Evolutionary conservation across 164 flowering plant genomes (phyloP), one percentile per base, ranked within the genome.

Genomic region (Chimonanthus salicifolius): DNA sequence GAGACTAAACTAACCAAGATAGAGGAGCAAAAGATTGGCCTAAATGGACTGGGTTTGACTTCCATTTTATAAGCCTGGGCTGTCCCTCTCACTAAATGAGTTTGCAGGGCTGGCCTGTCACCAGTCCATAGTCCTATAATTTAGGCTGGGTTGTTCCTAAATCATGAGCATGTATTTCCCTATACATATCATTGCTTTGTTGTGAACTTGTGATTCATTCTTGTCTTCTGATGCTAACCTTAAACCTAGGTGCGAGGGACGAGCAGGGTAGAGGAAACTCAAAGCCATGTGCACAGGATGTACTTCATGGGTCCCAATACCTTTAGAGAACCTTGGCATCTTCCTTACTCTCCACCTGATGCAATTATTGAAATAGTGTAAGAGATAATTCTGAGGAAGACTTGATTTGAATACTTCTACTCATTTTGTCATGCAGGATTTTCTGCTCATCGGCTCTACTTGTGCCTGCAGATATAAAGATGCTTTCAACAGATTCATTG

Each of bases 311-410:
- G 98, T 62, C 98, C 92, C 60, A 94, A 94, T 80, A 88, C 95
- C 64, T 94, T 94, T 79, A 86, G 98, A 82, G 98, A 94, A 82
- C 97, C 98, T 1, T 94, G 98, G 98, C 97, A 94, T 84, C 98
- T 94, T 81, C 95, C 98, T 43, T 90, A 94, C 78, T 89, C 97
- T 77, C 97, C 94, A 70, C 97, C 98, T 58, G 79, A 83, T 82
- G 88, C 94, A 72, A 90, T 94, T 71, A 85, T 90, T 74, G 90
- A 91, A 62, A 90, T 94, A 76, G 98, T 94, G 98, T 94, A 89
- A 87, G 98, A 62, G 73, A 43, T 16, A 33, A 46, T 72, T 48
- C 7, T 44, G 44, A 33, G 47, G 8, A n/a, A 16, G 33, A 63
- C 68, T 66, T 44, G 49, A 45, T n/a, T 13, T 66, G n/a, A 66